Evolutionary conservation across 306 rosid genomes (phyloP), one percentile per base, ranked within the genome.

Genomic region (Alnus rubra): DNA sequence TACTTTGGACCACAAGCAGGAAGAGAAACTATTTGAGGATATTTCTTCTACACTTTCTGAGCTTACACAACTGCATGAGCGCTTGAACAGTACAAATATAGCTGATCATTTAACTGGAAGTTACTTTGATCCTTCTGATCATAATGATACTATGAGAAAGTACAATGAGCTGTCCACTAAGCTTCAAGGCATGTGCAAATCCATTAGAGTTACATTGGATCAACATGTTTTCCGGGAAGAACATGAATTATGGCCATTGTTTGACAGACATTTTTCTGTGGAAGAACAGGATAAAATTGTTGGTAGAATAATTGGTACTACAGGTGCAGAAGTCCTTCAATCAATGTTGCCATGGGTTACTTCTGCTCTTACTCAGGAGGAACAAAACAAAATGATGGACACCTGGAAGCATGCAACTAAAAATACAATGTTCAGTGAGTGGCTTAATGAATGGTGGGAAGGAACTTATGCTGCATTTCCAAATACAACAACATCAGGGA

Each of bases 331-430:
- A 86, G 95, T 90, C 78, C 95, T 90, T 64, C 95, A 90, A 76
- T 90, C 95, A 77, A 88, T 90, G 95, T 79, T 90, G 74, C 95
- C 95, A 14, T 90, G 95, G 95, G 95, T 90, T 28, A 90, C 92
- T 68, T 80, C 91, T 54, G 95, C 92, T 39, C 92, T 90, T 62
- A 88, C 92, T 52, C 91, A 90, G 83, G 95, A 90, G 59, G 95
- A 90, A 73, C 95, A 90, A 82, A 90, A 87, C 76, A 87, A 83
- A 81, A 65, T 90, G 95, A 88, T 90, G 92, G 91, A 90, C 79
- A 87, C 95, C 6, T 90, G 92, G 95, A 90, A 88, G 85, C 92
- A 90, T 71, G 95, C 95, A 71, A 71, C 95, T 15, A 90, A 88
- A 79, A 90, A 90, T 73, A 90, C 95, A 5, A 90, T 90, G 95